Evolutionary conservation across 2,329 filamentous ascomycete genomes (phyloP), one percentile per base, ranked within the genome.

Genomic region (Leptosphaerulina australis): DNA sequence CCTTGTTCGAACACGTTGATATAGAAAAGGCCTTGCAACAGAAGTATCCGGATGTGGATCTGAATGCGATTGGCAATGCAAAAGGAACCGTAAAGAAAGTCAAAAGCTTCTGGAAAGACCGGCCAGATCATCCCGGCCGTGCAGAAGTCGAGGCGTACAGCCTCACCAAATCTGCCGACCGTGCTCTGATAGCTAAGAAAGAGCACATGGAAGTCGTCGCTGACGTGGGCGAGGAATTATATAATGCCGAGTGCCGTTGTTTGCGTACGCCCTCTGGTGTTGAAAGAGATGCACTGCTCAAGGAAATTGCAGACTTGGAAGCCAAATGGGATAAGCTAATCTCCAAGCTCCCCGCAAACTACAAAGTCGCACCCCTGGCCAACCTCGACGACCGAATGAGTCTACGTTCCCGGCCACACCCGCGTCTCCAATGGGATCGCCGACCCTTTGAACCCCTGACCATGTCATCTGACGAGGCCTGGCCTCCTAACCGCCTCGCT

Each of bases 371-470:
- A 20, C 44, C 64, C 0, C 4, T 30, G 8, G 25, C 52, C 1
- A 59, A 63, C 17, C 26, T 67, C 11, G 68, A 71, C 44, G 69
- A 73, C 34, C 67, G 68, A 21, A 28, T 71, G 4, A 40, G 39
- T 2, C 36, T 72, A 12, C 58, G 61, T 34, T 51, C 52, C 11
- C 58, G 60, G 6, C 54, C 59, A 3, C 11, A 39, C 7, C 56
- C 58, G 4, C 67, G 63, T 14, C 39, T 70, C 4, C 56, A 62
- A 37, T 92, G 86, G 84, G 90, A 96, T 69, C 79, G 81, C 1
- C 84, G 91, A 12, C 74, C 77, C 2, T 85, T 83, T 62, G 90
- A 96, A 62, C 88, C 90, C 0, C 76, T 96, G 12, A 70, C 76
- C 18, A 80, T 83, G 2, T 53, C 76, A 4, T 41, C 71, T 0